Evolutionary conservation across 345 rosid species (phyloP), one percentile per base, ranked within the genome.

Genomic region (Citrus maxima): DNA sequence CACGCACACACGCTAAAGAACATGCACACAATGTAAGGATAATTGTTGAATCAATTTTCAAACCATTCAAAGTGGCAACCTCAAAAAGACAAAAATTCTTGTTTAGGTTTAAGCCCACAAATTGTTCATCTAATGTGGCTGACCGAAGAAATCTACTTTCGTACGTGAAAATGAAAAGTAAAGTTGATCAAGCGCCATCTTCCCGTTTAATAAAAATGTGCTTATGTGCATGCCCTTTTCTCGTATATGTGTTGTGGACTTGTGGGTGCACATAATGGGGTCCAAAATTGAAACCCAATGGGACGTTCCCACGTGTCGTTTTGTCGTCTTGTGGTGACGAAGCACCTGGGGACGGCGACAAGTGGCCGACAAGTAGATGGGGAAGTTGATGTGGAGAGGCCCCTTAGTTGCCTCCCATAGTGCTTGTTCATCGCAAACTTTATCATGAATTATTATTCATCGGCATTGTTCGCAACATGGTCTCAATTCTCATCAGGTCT

Each of bases 361-460:
- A 78, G 82, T 82, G 88, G 85, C 84, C 79, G 84, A 82, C 88
- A 82, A 67, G 78, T 60, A 49, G 80, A 85, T 56, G 78, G 66
- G 77, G 79, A 68, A 70, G 81, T 61, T 67, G 83, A 80, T 70
- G 75, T 40, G 62, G 51, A 37, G 66, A 32, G 63, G 40, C 35
- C 80, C 80, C 28, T 32, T 42, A 21, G n/a, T 56, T 68, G 80
- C 76, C 60, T 68, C 82, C 21, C 75, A n/a, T 55, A 78, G 73
- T 83, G 77, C 78, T 64, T 73, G 62, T 65, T 65, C 69, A 27
- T 61, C 21, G 0, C 42, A 19, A 71, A 72, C 79, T 73, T 67
- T 38, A 61, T 76, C 72, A 77, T 78, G 74, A 63, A 46, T 35
- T 34, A 35, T 34, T 34, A 34, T 56, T 56, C 61, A 63, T 71